Evolutionary conservation across 768 basidiomycete species (phyloP), one percentile per base, ranked within the genome.

Genomic region (Rhizopogon salebrosus): DNA sequence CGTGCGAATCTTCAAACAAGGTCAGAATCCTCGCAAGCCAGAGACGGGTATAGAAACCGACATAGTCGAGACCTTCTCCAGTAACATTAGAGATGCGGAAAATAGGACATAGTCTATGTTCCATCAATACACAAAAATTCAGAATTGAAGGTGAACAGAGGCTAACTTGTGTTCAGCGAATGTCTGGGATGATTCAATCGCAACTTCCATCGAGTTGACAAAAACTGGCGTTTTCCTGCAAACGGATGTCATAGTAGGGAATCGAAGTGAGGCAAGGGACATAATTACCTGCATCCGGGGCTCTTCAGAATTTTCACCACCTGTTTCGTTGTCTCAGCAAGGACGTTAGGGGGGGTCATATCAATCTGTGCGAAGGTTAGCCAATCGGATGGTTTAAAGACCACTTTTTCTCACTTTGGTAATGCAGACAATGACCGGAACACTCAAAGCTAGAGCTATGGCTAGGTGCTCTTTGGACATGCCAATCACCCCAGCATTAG

Each of bases 401-500:
- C 18, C 39, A 41, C 24, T 27, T 41, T 66, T 41, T 54, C 66
- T 41, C 54, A 89, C 92, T 80, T 98, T 98, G 3, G 95, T 98
- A 53, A 98, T 87, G 66, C 92, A 93, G 40, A 95, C 89, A 9
- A 92, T 83, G 20, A 99, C 85, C 3, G 97, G 97, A 1, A 98
- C 90, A 62, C 87, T 92, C 48, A 99, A 71, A 5, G 97, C 97
- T 1, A 99, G 76, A 3, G 95, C 85, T 54, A 98, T 95, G 1
- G 97, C 92, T 10, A 99, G 74, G 69, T 99, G 97, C 67, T 99
- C 97, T 69, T 98, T 93, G 31, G 87, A 91, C 92, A 93, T 92
- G 48, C 91, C 82, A 57, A 92, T 92, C 38, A 92, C 67, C 7
- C 91, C 91, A 2, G 97, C 95, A 65, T 99, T 98, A 7, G 85